phyloP scores from a whole-genome alignment of 805 yeast species.

The Starmera caribaea region DNA sequence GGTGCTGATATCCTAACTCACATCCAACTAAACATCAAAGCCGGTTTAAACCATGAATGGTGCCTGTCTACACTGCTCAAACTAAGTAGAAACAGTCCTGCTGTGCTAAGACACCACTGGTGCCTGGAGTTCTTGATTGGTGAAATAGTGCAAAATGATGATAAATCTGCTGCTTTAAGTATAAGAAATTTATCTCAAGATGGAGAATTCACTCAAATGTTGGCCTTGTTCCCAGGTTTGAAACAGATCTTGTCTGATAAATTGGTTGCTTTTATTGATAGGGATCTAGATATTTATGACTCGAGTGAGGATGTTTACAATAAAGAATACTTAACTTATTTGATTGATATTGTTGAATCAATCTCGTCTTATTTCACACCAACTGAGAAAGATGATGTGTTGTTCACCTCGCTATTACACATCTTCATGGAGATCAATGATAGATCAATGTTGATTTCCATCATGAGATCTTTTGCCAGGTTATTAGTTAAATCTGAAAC shows the following conservation, averaged over 20 bases:
- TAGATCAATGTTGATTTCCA: slow-evolving; percentile 57
- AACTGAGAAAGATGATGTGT: slow-evolving; percentile 56
- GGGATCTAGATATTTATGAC: slow-evolving; percentile 18
- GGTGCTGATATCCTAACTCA: slow-evolving; percentile 16
- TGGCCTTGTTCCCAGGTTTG: slow-evolving; percentile 46
- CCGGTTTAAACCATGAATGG: slow-evolving; percentile 17
- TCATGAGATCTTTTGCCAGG: slow-evolving; percentile 71
- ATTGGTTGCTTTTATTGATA: slow-evolving; percentile 23
- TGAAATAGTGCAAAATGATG: slow-evolving; percentile 7
- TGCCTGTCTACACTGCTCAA: slow-evolving; percentile 13
- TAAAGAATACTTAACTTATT: slow-evolving; percentile 55
- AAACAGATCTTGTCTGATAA: slow-evolving; percentile 34
- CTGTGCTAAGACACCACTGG: slow-evolving; percentile 14
- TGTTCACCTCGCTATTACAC: slow-evolving; percentile 47
- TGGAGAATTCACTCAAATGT: slow-evolving; percentile 66
- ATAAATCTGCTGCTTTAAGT: slow-evolving; percentile 30
- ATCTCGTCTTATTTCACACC: slow-evolving; percentile 77
- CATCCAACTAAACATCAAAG: slow-evolving; percentile 13
- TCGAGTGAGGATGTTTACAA: slow-evolving; percentile 18
- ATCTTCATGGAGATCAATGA: slow-evolving; percentile 49
- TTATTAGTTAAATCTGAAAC: slow-evolving; percentile 52
- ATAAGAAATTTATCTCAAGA: slow-evolving; percentile 81
- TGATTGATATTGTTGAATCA: slow-evolving; percentile 76
- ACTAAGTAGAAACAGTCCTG: slow-evolving; percentile 14
- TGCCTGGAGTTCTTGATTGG: slow-evolving; percentile 14